Evolutionary conservation across 768 basidiomycete species (phyloP), one percentile per base, ranked within the genome.

Genomic region (Chiua virens): DNA sequence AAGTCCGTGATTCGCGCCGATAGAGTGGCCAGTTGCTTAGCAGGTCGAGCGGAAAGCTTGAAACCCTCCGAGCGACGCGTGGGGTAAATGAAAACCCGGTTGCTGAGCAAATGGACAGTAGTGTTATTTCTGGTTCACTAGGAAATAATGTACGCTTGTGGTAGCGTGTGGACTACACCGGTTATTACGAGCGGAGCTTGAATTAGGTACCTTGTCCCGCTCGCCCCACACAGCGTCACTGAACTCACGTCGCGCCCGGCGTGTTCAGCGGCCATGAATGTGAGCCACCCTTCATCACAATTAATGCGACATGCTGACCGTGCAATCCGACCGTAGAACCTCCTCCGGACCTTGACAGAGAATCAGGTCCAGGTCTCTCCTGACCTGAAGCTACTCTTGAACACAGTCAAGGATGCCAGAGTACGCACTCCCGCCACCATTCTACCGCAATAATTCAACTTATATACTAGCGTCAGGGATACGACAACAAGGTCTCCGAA

Each of bases 401-500:
- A 81, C 57, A 82, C 87, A 61, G 90, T 96, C 62, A 93, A 89
- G 78, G 89, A 92, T 62, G 82, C 80, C 63, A 84, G 92, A 73
- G 94, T 95, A 72, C 70, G 91, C 80, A 46, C 2, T 52, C 18
- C 53, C 52, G 47, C 45, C 64, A 50, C 54, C 43, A 43, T 55
- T 47, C 54, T 38, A 22, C 57, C 51, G 1, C 41, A 8, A 8
- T 9, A 17, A 3, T 14, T 53, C 64, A 68, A 72, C 67, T 9
- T 63, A 34, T 38, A 0, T n/a, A 8, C 71, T 60, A 80, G 76
- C 59, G 73, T 49, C 71, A 75, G 62, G 66, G 68, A 42, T 73
- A 82, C 56, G 89, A 91, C 65, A 66, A 73, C 35, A 91, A 92
- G 67, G 77, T 86, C 18, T 79, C 86, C 15, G 94, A 97, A 64